These are phyloP conservation scores for Populus nigra DNA, from an alignment of 345 rosid species.

Conservation along the genomic window DNA sequence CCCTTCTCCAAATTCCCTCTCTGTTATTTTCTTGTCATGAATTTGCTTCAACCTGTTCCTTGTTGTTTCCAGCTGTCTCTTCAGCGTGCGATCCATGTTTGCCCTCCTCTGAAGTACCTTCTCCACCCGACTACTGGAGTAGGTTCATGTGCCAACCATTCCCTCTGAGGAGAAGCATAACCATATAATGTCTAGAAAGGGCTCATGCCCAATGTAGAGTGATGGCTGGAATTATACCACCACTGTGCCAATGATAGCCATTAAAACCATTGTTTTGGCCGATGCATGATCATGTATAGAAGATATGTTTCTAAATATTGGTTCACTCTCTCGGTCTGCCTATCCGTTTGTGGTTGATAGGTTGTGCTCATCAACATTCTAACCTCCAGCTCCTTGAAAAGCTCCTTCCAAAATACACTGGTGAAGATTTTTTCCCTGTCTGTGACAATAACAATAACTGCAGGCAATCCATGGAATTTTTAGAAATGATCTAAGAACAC, in stretches of 20 bases:
- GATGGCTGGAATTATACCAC: not conserved
- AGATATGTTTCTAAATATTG: not conserved
- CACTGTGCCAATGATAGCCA: not conserved
- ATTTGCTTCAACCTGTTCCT: not conserved
- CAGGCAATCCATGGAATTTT: not conserved
- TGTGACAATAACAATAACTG: no score
- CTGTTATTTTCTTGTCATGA: not conserved
- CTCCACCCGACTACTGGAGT: accelerated
- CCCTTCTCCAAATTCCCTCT: not conserved
- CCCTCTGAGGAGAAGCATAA: accelerated
- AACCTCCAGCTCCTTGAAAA: not conserved
- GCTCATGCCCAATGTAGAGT: not conserved
- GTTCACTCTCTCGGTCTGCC: not conserved
- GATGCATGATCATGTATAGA: no score
- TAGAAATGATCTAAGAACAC: not conserved
- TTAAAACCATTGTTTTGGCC: not conserved
- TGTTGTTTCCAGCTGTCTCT: no score
- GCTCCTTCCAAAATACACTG: not conserved
- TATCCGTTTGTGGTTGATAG: not conserved
- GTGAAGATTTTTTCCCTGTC: not conserved
- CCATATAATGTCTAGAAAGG: not conserved
- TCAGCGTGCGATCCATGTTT: no score
- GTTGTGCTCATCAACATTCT: not conserved
- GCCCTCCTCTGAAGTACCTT: accelerated
- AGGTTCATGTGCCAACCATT: accelerated